Evolutionary conservation across 345 rosid genomes (phyloP), one percentile per base, ranked within the genome.

Genomic region (Euclidium syriacum): DNA sequence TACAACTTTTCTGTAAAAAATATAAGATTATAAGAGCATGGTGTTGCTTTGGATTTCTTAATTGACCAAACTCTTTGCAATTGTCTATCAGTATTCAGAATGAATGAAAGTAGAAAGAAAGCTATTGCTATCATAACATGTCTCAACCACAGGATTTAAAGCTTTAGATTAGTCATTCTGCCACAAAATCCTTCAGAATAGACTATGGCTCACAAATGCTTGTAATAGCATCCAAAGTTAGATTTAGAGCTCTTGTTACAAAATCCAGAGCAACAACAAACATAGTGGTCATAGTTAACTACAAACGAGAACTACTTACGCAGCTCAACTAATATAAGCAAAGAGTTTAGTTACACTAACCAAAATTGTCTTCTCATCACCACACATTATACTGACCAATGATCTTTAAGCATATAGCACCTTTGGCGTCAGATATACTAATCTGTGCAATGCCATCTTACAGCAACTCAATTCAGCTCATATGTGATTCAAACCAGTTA

Each of bases 401-500:
- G 41, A 52, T 19, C 27, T 33, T 33, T 6, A 23, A 22, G 7
- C 52, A 53, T 53, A n/a, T n/a, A n/a, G 18, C 23, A 15, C 26
- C 44, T 14, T 22, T 42, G 34, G 43, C 35, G 39, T 27, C 57
- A 56, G 19, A 56, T 9, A 25, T 20, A 32, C 18, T 40, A 9
- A 26, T 22, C 22, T 39, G n/a, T 36, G 57, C 38, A 62, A 40
- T 23, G 12, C 30, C 30, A 29, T 14, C 68, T 22, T 23, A 52
- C 43, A 52, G 44, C 54, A 50, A n/a, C 39, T 50, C 41, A 23
- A 47, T 8, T 80, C 73, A 80, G 22, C 58, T 60, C 80, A 85
- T 66, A 73, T 94, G 96, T 29, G 92, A 84, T 68, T 94, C 91
- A 62, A 94, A 85, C 99, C 97, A 94, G 64, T 74, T 75, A 62